These are phyloP conservation scores for Tylopilus sp. DNA, from an alignment of 1,284 basidiomycete species.

Conservation along the genomic window DNA sequence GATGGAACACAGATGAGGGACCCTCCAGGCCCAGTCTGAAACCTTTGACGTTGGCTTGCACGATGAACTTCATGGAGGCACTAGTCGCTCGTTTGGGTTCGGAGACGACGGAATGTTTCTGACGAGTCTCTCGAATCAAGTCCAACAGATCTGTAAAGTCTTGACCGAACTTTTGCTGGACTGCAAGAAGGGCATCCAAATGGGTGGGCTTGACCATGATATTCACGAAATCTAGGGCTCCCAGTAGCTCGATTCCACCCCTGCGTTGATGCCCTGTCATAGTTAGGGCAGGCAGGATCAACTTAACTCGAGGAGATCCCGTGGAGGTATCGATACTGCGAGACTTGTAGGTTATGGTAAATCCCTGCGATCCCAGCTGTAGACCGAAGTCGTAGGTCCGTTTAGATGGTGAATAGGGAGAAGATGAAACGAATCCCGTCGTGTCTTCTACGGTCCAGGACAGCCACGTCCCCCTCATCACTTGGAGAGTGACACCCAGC, in stretches of 20 bases:
- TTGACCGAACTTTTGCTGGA: slow-evolving; percentile 80
- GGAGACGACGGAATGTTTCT: slow-evolving; percentile 32
- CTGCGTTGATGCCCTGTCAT: slow-evolving; percentile 54
- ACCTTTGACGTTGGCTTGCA: slow-evolving; percentile 65
- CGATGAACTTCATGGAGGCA: slow-evolving; percentile 35
- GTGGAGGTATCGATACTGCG: slow-evolving; percentile 34
- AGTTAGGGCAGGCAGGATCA: slow-evolving; percentile 61
- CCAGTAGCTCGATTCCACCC: slow-evolving; percentile 47
- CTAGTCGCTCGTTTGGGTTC: slow-evolving; percentile 13
- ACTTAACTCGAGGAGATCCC: slow-evolving; percentile 47
- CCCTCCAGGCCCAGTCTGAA: slow-evolving; percentile 75
- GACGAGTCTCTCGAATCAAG: slow-evolving; percentile 56
- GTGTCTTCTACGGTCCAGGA: slow-evolving; percentile 60
- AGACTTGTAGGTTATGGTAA: slow-evolving; percentile 55
- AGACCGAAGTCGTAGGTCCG: slow-evolving; percentile 52
- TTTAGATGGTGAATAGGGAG: slow-evolving; percentile 34
- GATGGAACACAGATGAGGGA: slow-evolving; percentile 59
- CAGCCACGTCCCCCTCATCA: slow-evolving; percentile 82
- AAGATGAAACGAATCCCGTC: slow-evolving; percentile 44
- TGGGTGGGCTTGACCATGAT: slow-evolving; percentile 72
- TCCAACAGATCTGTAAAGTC: slow-evolving; percentile 77
- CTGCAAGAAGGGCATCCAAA: slow-evolving; percentile 72
- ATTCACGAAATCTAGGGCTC: slow-evolving; percentile 62
- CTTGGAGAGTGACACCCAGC: slow-evolving; percentile 59
- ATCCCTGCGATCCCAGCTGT: slow-evolving; percentile 57